Conservation (phyloP, 331 rosid genomes). For the Quercus phellos region DNA sequence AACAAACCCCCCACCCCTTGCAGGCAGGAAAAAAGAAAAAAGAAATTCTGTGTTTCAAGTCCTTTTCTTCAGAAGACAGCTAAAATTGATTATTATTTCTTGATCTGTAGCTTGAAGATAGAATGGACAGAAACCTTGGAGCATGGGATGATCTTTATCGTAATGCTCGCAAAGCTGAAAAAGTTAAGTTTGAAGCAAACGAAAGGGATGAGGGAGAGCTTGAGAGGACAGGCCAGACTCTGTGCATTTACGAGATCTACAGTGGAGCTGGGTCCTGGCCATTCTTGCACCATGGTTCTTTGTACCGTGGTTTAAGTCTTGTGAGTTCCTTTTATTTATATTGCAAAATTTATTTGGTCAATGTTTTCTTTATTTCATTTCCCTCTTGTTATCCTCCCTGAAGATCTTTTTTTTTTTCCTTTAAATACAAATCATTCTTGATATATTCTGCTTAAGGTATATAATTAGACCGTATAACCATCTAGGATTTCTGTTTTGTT, state of each 20-base stretch:
- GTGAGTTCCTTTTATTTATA: conserved; percentile 47
- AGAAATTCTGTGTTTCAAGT: not conserved
- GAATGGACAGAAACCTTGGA: conserved; percentile 56
- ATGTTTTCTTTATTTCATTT: not conserved
- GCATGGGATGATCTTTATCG: conserved; percentile 77
- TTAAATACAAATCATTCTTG: not conserved
- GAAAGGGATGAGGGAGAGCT: conserved; percentile 97
- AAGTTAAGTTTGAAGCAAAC: conserved; percentile 69
- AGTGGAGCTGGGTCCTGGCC: conserved; percentile 82
- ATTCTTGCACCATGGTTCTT: conserved; percentile 82
- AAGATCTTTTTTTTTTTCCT: not conserved
- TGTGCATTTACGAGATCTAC: conserved; percentile 92
- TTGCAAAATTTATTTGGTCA: not conserved
- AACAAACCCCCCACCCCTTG: conserved; percentile 4
- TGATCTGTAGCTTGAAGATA: conserved; percentile 62
- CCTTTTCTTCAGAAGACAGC: conserved; percentile 8
- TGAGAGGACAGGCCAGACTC: conserved; percentile 84
- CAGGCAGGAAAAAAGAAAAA: not conserved
- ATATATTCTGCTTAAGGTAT: not conserved
- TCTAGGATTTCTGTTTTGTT: not conserved
- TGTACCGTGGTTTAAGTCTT: conserved; percentile 93
- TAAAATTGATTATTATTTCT: conserved; percentile 17
- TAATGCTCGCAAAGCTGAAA: conserved; percentile 77
- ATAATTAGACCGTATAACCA: not conserved
- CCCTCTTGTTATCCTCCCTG: not conserved